A percentile compares a stretch with the other conserved stretches of the same genome.
Conservation (phyloP, 2,329 filamentous ascomycete genomes). For the Lojkania enalia region DNA sequence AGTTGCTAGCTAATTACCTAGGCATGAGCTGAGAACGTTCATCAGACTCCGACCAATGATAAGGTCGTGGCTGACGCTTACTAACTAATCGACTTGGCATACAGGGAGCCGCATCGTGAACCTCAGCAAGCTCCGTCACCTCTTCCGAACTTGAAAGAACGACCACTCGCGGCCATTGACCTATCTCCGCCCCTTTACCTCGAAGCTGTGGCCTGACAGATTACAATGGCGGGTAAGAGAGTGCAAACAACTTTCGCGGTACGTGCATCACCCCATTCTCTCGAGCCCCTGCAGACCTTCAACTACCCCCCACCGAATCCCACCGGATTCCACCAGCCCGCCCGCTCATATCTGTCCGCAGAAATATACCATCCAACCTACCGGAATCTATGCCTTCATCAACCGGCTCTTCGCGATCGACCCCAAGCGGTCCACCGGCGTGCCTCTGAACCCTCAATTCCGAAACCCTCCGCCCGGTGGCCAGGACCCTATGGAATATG, state of each 20-base stretch:
- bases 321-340: background rate
- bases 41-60: no score
- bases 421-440: slow-evolving; percentile 83
- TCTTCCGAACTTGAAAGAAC: slow-evolving; percentile 18
- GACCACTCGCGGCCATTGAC: slow-evolving; percentile 27
- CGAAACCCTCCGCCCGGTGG: slow-evolving; percentile 81
- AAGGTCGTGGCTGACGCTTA: no score
- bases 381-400: slow-evolving; percentile 83
- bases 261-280: slow-evolving; percentile 17
- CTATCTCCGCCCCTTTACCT: slow-evolving; percentile 21
- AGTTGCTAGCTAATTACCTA: no score
- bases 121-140: slow-evolving; percentile 27
- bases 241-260: slow-evolving; percentile 36
- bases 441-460: slow-evolving; percentile 91
- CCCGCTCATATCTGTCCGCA: slow-evolving; percentile 46
- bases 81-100: background rate
- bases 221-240: slow-evolving; percentile 39
- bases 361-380: slow-evolving; percentile 96
- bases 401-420: slow-evolving; percentile 80
- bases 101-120: slow-evolving; percentile 4
- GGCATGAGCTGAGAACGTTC: no score
- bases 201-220: slow-evolving; percentile 15
- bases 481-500: slow-evolving; percentile 70
- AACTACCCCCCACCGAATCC: background rate
- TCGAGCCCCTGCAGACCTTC: slow-evolving; percentile 6